phyloP scores from a whole-genome alignment of 345 rosid species.

The Eucalyptus tenuipes region DNA sequence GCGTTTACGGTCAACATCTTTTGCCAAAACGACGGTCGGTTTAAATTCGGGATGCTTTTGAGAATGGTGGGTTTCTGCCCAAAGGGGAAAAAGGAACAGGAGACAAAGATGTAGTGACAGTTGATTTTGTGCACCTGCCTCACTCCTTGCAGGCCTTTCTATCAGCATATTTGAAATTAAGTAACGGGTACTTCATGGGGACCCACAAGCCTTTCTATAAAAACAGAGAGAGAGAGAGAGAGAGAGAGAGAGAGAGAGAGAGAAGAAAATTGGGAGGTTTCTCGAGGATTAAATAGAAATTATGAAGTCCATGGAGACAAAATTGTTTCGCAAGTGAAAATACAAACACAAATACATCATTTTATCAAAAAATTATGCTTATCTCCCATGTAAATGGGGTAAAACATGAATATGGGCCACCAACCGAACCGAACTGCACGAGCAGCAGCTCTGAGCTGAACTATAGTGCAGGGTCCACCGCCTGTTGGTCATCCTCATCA shows the following conservation, averaged over 20 bases:
- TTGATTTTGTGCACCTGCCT: background rate
- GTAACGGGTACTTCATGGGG: background rate
- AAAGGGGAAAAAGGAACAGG: background rate
- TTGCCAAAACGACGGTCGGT: background rate
- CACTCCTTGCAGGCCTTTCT: background rate
- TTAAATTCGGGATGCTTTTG: background rate
- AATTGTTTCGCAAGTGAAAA: conserved; percentile 20
- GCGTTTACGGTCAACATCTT: background rate
- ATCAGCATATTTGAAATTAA: background rate
- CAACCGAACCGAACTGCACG: background rate
- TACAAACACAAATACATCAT: background rate
- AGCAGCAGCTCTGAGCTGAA: background rate
- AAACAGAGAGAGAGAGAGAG: background rate
- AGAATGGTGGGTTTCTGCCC: background rate
- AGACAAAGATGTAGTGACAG: background rate
- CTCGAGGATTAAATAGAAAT: background rate
- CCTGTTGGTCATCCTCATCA: conserved; percentile 60
- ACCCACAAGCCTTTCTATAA: background rate
- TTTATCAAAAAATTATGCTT: background rate
- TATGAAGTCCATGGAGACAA: conserved; percentile 11
- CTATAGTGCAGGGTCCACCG: background rate
- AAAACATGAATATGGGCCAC: background rate
- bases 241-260: background rate
- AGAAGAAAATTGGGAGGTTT: background rate
- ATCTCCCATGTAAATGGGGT: background rate